phyloP scores from a whole-genome alignment of 164 flowering plant genomes.

The Macadamia tetraphylla region DNA sequence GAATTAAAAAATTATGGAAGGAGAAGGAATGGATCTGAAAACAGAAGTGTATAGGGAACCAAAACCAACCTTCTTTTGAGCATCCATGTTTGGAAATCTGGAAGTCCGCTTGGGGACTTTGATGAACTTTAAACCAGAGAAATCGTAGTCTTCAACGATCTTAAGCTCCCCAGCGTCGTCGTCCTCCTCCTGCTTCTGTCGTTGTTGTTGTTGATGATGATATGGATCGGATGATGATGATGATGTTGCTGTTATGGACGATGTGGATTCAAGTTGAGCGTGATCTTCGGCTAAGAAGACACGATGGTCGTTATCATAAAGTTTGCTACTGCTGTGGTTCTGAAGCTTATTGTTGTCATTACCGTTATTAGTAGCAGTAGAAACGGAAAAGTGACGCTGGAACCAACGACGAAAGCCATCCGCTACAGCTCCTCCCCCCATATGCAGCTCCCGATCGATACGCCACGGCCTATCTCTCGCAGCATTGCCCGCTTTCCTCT shows the following conservation, averaged over 20 bases:
- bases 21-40: neutral
- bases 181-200: neutral
- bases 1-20: neutral
- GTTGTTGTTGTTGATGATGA: neutral
- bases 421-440: slow-evolving; percentile 28
- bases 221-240: too few species aligned
- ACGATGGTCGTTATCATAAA: neutral
- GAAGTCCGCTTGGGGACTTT: slow-evolving; percentile 36
- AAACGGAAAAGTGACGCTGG: slow-evolving; percentile 16
- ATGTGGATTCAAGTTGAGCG: neutral
- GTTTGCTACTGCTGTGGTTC: neutral
- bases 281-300: neutral
- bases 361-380: neutral
- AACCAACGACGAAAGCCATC: slow-evolving; percentile 33
- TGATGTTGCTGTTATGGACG: neutral
- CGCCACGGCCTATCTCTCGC: neutral
- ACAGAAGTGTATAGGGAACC: neutral
- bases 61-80: slow-evolving; percentile 39
- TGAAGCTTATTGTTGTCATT: too few species aligned
- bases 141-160: slow-evolving; percentile 31
- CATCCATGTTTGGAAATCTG: slow-evolving; percentile 31
- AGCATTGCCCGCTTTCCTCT: slow-evolving; percentile 9
- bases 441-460: neutral
- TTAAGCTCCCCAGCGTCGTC: slow-evolving; percentile 8
- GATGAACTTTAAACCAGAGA: slow-evolving; percentile 36